These are phyloP conservation scores for Silene uniflora DNA, from an alignment of 148 eudicot genomes.

Conservation along the genomic window DNA sequence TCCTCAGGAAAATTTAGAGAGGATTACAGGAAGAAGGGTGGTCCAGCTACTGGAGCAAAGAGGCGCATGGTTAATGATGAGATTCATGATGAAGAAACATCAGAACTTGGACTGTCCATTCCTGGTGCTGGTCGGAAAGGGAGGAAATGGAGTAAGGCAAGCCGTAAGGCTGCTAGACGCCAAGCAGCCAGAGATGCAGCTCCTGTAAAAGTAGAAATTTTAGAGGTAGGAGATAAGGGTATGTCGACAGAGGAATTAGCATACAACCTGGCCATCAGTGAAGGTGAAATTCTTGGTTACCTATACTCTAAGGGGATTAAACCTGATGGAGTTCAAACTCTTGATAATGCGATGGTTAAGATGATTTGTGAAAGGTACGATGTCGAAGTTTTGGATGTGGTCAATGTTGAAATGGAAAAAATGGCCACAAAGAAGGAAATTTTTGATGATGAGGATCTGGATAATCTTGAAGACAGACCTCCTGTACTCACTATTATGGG, in stretches of 20 bases:
- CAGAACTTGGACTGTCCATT: conserved; percentile 61
- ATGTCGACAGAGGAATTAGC: conserved; percentile 86
- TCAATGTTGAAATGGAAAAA: conserved; percentile 53
- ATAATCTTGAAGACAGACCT: conserved; percentile 81
- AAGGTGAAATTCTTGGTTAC: conserved; percentile 86
- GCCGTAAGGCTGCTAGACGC: conserved; percentile 87
- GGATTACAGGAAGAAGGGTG: conserved; percentile 61
- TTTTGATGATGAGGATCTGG: conserved; percentile 82
- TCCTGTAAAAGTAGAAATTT: conserved; percentile 79
- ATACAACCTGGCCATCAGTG: conserved; percentile 76
- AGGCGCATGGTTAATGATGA: conserved; percentile 53
- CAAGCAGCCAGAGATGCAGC: conserved; percentile 91
- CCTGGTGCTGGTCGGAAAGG: conserved; percentile 73
- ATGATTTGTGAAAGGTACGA: conserved; percentile 80
- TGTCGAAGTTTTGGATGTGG: conserved; percentile 83
- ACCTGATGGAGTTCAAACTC: conserved; percentile 75
- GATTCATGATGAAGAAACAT: conserved; percentile 60
- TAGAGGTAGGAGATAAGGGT: conserved; percentile 88
- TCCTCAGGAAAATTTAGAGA: conserved; percentile 57
- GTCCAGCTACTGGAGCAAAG: conserved; percentile 52
- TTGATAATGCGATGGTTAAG: conserved; percentile 86
- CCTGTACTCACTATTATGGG: conserved; percentile 99
- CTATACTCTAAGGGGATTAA: conserved; percentile 77
- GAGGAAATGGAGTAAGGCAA: conserved; percentile 88
- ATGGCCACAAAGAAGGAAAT: conserved; percentile 88